These are phyloP conservation scores for Pseudonectria buxi DNA, from an alignment of 2,329 filamentous ascomycete species.

Conservation along the genomic window DNA sequence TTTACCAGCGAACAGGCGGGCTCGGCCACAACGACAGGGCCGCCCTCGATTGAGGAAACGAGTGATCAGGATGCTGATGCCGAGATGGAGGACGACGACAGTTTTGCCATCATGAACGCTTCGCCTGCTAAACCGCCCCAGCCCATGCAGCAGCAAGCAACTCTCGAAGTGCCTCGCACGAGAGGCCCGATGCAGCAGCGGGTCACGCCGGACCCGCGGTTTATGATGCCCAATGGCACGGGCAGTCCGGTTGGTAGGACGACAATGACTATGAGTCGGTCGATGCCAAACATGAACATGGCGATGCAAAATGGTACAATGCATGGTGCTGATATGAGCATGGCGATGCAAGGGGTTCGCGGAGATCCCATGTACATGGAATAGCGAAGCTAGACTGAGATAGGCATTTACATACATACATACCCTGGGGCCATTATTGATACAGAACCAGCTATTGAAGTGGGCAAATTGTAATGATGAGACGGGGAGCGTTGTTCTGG, in stretches of 20 bases:
- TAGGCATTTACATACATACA: not conserved
- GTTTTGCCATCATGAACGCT: slow-evolving; percentile 43
- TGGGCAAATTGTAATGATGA: slow-evolving; percentile 24
- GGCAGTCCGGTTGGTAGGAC: slow-evolving; percentile 29
- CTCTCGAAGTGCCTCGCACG: slow-evolving; percentile 38
- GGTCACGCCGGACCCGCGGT: slow-evolving; percentile 30
- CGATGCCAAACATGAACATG: slow-evolving; percentile 41
- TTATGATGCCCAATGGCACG: slow-evolving; percentile 37
- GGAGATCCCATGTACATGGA: slow-evolving; percentile 49
- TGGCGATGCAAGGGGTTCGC: slow-evolving; percentile 40
- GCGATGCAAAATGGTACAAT: slow-evolving; percentile 33
- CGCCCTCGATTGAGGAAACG: slow-evolving; percentile 39
- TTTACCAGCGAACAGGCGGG: slow-evolving; percentile 28
- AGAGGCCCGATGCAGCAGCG: slow-evolving; percentile 31
- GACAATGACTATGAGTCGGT: slow-evolving; percentile 35
- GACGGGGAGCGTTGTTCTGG: slow-evolving; percentile 15
- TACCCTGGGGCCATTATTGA: not conserved
- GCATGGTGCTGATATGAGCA: slow-evolving; percentile 37
- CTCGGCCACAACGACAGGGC: slow-evolving; percentile 28
- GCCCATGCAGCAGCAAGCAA: slow-evolving; percentile 33
- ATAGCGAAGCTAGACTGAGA: slow-evolving; percentile 23
- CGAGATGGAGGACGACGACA: slow-evolving; percentile 54
- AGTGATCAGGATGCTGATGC: slow-evolving; percentile 39
- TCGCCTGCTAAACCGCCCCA: slow-evolving; percentile 32
- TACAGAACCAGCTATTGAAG: slow-evolving; percentile 4